Base-by-base conservation (phyloP, 352 stramenopile species). In the Phytophthora quininea region DNA sequence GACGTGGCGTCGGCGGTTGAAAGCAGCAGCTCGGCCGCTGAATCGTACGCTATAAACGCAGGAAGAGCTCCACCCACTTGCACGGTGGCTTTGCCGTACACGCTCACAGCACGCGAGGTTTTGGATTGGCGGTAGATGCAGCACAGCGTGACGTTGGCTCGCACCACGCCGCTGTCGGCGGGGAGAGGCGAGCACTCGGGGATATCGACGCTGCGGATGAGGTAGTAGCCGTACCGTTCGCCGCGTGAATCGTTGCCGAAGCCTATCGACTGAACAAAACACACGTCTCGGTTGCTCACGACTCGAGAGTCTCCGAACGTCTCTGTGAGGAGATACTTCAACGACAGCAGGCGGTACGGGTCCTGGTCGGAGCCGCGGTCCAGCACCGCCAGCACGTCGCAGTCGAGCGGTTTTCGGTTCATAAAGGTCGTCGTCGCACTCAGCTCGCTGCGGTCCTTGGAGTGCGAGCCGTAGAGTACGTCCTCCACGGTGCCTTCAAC, bases 41-140 rank as follows among this genome's bases (percentile, higher is more conserved):
- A 81, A 52, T 80, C 76, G 53, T 79, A 82, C 7, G 74, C 76
- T 51, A 91, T 72, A 8, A 88, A 74, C 2, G 73, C 72, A 1
- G 79, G 66, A 9, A 91, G 48, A 1, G 80, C 71, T 0, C 82
- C 82, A 8, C 77, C 72, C 2, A 91, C 40, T 51, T 88, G 69
- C 38, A 89, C 72, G 56, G 80, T 71, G 7, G 80, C 82, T 38
- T 88, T 89, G 64, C 73, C 76, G 65, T 88, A 91, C 29, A 81
- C 70, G 24, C 74, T 69, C n/a, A 91, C 79, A 12, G 70, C 46
- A 29, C 55, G 62, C 19, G 50, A 33, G 11, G 61, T 58, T 15
- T 77, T 75, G 10, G 70, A 66, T 71, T 91, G 83, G 4, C 83
- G 75, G 54, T 86, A 89, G 58, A 91, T 89, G 53, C 77, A 88